Evolutionary conservation across 2,329 filamentous ascomycete species (phyloP), one percentile per base, ranked within the genome.

Genomic region (Ceratocystis cubensis): DNA sequence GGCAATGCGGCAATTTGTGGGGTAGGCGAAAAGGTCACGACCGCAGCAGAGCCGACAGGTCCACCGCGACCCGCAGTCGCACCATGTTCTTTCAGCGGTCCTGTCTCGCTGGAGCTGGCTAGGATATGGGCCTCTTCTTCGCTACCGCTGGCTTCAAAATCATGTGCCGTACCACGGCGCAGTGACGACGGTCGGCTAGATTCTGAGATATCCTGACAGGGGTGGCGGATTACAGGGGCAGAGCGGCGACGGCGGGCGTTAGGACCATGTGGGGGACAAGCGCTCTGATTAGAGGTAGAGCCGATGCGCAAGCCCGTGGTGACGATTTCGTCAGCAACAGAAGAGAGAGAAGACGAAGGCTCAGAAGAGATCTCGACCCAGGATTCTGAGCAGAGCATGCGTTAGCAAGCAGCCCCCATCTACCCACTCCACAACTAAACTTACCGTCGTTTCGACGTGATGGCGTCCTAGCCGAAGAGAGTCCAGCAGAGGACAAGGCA

Each of bases 281-380:
- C 10, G 25, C 41, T 17, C 22, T 45, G 22, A 15, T 46, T 28
- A 13, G 65, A 45, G 59, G 84, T 81, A 71, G 82, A 82, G 70
- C 88, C 87, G 64, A 96, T 86, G 65, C 86, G 85, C 53, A 96
- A 81, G 30, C 92, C 92, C 4, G 90, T 94, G 1, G 91, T 96
- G 70, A 96, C 88, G 70, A 96, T 93, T 73, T 96, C 92, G 70
- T 96, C 91, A 69, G 83, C 84, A 73, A 88, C 85, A 65, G 85
- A 96, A 22, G 92, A 96, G 13, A 96, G 80, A 15, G 92, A 96
- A 1, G 93, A 96, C 0, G 93, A 96, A 6, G 93, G 91, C 71
- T 94, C 90, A 3, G 93, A 96, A 61, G 88, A 85, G 69, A 99
- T 86, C 75, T 99, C 93, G 71, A 97, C 85, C 94, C 94, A 99